Percentiles rank a stretch among this genome's conserved stretches.
These are phyloP conservation scores for Solanum hybrid DNA, from an alignment of 305 asterid genomes.

Conservation along the genomic window DNA sequence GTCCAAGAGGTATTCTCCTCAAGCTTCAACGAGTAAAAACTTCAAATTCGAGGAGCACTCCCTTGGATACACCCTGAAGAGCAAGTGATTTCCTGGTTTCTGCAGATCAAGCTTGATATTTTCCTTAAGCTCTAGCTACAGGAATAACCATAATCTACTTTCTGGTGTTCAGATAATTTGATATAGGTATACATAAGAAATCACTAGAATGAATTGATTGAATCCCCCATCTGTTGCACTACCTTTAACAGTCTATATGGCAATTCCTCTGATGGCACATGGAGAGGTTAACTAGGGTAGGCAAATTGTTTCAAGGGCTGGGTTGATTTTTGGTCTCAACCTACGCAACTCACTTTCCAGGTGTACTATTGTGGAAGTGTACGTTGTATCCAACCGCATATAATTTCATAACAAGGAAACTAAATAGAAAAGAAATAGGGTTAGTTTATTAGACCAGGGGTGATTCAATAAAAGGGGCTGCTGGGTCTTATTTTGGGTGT, in stretches of 20 bases:
- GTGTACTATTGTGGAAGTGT: background rate
- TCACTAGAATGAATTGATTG: background rate
- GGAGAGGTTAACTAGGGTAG: background rate
- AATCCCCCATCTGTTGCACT: background rate
- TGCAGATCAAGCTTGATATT: background rate
- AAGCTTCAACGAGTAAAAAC: background rate
- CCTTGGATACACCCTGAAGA: background rate
- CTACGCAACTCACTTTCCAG: background rate
- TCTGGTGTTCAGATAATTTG: background rate
- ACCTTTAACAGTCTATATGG: background rate
- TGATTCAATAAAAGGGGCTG: background rate
- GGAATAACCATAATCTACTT: background rate
- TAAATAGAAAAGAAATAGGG: background rate
- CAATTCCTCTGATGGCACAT: background rate
- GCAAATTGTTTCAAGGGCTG: background rate
- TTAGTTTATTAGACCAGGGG: background rate
- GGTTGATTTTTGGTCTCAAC: background rate
- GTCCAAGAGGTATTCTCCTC: background rate
- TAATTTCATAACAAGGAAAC: background rate
- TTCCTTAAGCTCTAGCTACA: background rate
- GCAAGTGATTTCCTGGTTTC: background rate
- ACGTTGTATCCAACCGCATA: background rate
- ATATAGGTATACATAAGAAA: background rate
- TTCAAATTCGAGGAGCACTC: background rate
- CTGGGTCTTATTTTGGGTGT: background rate